Base-by-base conservation (phyloP, 176 grass and related monocot genomes). In the Oryza coarctata region DNA sequence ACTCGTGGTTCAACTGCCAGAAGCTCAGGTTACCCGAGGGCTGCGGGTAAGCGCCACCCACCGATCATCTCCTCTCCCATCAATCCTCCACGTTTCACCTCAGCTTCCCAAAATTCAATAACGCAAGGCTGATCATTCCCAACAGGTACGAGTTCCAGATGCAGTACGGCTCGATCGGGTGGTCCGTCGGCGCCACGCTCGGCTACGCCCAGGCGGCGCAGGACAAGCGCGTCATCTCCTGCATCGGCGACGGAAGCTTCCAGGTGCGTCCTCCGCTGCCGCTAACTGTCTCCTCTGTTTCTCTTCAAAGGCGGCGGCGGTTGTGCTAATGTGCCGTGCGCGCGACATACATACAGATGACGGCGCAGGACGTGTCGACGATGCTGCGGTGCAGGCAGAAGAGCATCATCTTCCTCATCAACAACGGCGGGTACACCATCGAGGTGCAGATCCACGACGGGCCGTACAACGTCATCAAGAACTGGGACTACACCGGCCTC, bases 391-490 rank as follows among this genome's bases (percentile, higher is more conserved):
- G 88, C 70, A 30, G 76, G 61, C 90, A 93, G 85, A 80, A 75
- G 57, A 93, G 76, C 65, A 14, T 91, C 76, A 88, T 91, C 86
- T 91, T 91, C 83, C 89, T 91, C 50, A 83, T 91, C 73, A 91
- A 91, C 83, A 91, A 91, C 26, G 77, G 89, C 49, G 89, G 89
- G 33, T 91, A 91, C 83, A 91, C 89, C 36, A 91, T 91, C 40
- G 86, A 91, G 86, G 89, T 91, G 64, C 86, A 91, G 85, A 91
- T 91, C 72, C 89, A 91, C 62, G 89, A 91, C 49, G 89, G 89
- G 0, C 89, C 89, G 3, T 93, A 92, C 87, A 92, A 92, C 74
- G 87, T 92, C 38, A 92, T 92, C 87, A 92, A 92, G 80, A 91
- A 91, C 34, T 91, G 89, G 89, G 83, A 91, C 80, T 91, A 91